phyloP scores from a whole-genome alignment of 176 grass and related monocot species.

The Lolium perenne region DNA sequence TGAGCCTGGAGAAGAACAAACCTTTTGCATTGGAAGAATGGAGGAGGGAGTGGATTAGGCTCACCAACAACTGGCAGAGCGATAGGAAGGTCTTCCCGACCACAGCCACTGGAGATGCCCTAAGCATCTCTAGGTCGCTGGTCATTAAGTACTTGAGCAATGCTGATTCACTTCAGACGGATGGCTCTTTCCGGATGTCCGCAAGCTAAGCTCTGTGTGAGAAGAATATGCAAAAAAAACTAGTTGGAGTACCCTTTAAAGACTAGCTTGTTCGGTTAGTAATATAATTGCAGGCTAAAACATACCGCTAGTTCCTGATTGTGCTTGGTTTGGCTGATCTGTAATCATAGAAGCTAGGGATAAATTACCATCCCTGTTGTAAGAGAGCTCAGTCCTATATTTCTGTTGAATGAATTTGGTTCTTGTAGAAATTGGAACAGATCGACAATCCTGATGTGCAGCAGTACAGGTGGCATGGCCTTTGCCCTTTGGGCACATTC shows the following conservation, averaged over 20 bases:
- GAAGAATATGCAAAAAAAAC: background rate
- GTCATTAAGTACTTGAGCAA: slow-evolving; percentile 55
- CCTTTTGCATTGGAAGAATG: slow-evolving; percentile 65
- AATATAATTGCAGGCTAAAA: background rate
- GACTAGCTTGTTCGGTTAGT: background rate
- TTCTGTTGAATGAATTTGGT: no score
- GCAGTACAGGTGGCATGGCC: background rate
- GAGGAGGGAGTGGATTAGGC: slow-evolving; percentile 80
- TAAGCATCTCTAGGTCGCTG: slow-evolving; percentile 60
- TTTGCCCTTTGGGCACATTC: background rate
- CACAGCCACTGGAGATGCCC: slow-evolving; percentile 57
- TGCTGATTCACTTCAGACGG: background rate
- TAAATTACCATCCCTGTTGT: background rate
- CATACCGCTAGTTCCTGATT: background rate
- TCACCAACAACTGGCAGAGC: slow-evolving; percentile 82
- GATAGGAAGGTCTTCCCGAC: slow-evolving; percentile 55
- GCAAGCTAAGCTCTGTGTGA: slow-evolving; percentile 17
- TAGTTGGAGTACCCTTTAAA: background rate
- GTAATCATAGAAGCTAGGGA: background rate
- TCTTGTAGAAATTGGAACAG: no score
- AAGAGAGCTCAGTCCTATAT: no score
- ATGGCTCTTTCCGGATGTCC: background rate
- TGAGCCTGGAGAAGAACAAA: slow-evolving; percentile 59
- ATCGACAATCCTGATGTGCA: no score
- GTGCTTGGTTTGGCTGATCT: background rate